These are phyloP conservation scores for Vigna trinervia DNA, from an alignment of 306 rosid species.

Conservation along the genomic window DNA sequence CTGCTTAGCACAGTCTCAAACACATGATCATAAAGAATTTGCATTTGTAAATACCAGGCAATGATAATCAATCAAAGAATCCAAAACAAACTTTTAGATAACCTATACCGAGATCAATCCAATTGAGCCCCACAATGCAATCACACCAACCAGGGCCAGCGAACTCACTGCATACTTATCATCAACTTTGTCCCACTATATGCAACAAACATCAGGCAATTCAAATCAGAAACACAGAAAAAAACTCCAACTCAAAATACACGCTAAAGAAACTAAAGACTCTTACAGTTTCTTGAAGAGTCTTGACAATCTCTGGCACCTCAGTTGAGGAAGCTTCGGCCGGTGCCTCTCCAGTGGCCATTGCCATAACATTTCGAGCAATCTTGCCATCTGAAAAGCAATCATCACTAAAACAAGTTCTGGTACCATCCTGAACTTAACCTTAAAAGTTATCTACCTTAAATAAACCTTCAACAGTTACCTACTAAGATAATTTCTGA, in stretches of 20 bases:
- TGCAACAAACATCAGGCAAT: conserved; percentile 37
- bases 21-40: conserved; percentile 3
- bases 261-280: not conserved
- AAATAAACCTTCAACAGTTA: too few relatives aligned
- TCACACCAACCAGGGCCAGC: conserved; percentile 63
- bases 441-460: too few relatives aligned
- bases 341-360: conserved; percentile 94
- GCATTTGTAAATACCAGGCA: not conserved
- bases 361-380: conserved; percentile 79
- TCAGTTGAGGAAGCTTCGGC: conserved; percentile 73
- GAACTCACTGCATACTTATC: conserved; percentile 91
- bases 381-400: conserved; percentile 65
- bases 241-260: not conserved
- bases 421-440: not conserved
- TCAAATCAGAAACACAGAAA: conserved; percentile 17
- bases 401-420: not conserved
- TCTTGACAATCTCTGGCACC: conserved; percentile 71
- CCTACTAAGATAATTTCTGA: too few relatives aligned
- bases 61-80: conserved; percentile 11
- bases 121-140: conserved; percentile 72
- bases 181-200: conserved; percentile 93
- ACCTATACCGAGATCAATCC: conserved; percentile 76
- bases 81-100: conserved; percentile 34
- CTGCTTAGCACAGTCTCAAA: conserved; percentile 29
- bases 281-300: conserved; percentile 71